phyloP scores from a whole-genome alignment of 108 stramenopile genomes.

The Nannochloropsis oceanica region DNA sequence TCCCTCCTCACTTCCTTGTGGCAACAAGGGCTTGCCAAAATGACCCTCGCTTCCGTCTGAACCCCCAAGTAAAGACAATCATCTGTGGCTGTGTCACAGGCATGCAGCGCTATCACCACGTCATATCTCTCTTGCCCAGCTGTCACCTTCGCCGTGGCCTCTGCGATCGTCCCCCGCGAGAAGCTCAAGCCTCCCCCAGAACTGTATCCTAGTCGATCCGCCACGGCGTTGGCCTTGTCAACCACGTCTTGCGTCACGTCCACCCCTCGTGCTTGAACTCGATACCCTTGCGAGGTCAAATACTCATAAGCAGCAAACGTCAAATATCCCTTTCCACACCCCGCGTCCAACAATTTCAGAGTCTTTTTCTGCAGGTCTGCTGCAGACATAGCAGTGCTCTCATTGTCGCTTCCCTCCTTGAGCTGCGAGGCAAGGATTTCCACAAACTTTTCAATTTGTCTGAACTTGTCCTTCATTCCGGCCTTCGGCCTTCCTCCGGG shows the following conservation, averaged over 20 bases:
- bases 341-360: neutral
- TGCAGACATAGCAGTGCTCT: neutral
- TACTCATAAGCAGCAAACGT: neutral
- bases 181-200: neutral
- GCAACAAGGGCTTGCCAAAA: neutral
- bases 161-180: neutral
- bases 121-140: neutral
- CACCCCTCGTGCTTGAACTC: neutral
- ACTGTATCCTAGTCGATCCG: neutral
- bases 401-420: neutral
- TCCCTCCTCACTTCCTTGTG: neutral
- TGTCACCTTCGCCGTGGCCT: neutral
- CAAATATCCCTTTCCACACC: neutral
- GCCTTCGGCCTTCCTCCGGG: neutral
- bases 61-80: neutral
- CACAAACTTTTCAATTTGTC: neutral
- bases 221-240: neutral
- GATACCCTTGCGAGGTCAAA: neutral
- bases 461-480: neutral
- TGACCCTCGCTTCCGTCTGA: neutral
- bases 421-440: neutral
- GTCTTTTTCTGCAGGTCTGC: neutral
- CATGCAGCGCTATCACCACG: neutral
- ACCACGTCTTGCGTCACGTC: neutral
- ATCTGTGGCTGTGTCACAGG: neutral